Evolutionary conservation across 306 rosid genomes (phyloP).

Genomic region (Luffa aegyptiaca): DNA sequence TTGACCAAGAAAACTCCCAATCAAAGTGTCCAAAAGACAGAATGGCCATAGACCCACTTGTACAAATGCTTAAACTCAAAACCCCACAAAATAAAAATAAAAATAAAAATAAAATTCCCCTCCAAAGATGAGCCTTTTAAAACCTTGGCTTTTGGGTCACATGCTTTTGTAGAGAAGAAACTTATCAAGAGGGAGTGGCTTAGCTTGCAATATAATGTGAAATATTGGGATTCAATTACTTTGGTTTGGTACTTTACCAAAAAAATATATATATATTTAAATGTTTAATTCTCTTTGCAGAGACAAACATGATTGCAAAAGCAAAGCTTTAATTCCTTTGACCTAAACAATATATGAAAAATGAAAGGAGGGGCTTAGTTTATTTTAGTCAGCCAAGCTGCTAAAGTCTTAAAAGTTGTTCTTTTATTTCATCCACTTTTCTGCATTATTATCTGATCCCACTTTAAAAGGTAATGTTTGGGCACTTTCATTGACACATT

Average conservation of each 20-base stretch:
- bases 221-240: neutral
- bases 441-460: conserved; percentile 22
- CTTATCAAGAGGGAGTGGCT: neutral
- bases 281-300: neutral
- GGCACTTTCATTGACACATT: conserved; percentile 1
- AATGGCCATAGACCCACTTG: neutral
- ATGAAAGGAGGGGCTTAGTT: neutral
- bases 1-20: neutral
- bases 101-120: neutral
- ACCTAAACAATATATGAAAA: neutral
- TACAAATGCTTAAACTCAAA: neutral
- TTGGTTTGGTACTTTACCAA: neutral
- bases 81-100: neutral
- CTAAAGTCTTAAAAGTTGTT: conserved; percentile 18
- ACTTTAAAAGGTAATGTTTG: conserved; percentile 14
- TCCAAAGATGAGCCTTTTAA: neutral
- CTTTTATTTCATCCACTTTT: conserved; percentile 5
- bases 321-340: conserved; percentile 22
- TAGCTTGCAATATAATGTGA: neutral
- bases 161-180: neutral
- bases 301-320: conserved; percentile 18
- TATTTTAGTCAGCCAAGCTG: conserved; percentile 13
- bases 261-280: no score
- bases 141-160: neutral
- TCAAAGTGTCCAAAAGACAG: neutral